Conservation (phyloP, 148 eudicot species). For the Fagopyrum homotropicum region DNA sequence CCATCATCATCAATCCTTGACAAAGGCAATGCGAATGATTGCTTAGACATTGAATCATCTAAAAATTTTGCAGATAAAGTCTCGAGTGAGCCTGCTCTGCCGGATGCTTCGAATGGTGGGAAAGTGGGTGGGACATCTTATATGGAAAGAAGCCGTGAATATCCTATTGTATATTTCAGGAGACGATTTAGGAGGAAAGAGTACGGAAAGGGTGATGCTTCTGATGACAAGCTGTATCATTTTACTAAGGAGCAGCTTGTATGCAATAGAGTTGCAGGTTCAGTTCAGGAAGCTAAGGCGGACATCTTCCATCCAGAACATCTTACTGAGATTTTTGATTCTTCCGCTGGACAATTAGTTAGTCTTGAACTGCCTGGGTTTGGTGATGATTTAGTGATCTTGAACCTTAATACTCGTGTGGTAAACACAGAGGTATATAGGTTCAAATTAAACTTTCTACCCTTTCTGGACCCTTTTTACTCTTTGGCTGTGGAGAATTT, state of each 20-base stretch:
- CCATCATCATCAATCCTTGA: constrained; percentile 31
- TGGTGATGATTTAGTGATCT: constrained; percentile 32
- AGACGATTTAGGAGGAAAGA: constrained; percentile 49
- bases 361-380: constrained; percentile 27
- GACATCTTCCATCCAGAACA: constrained; percentile 7
- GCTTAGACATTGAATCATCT: constrained; percentile 20
- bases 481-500: constrained; percentile 27
- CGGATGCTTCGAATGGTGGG: constrained; percentile 20
- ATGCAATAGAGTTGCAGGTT: neutral
- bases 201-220: constrained; percentile 17
- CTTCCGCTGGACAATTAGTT: constrained; percentile 15
- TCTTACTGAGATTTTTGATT: constrained; percentile 18
- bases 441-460: constrained; percentile 25
- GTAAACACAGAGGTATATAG: constrained; percentile 29
- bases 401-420: constrained; percentile 29
- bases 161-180: constrained; percentile 66
- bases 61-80: constrained; percentile 21
- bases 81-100: constrained; percentile 22
- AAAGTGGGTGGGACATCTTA: constrained; percentile 18
- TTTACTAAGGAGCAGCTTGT: constrained; percentile 15
- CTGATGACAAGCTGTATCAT: constrained; percentile 11
- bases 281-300: neutral
- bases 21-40: constrained; percentile 21
- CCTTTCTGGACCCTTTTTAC: constrained; percentile 20
- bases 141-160: constrained; percentile 17